Base-by-base conservation (phyloP, 257 asterid genomes). In the Lycium barbarum region DNA sequence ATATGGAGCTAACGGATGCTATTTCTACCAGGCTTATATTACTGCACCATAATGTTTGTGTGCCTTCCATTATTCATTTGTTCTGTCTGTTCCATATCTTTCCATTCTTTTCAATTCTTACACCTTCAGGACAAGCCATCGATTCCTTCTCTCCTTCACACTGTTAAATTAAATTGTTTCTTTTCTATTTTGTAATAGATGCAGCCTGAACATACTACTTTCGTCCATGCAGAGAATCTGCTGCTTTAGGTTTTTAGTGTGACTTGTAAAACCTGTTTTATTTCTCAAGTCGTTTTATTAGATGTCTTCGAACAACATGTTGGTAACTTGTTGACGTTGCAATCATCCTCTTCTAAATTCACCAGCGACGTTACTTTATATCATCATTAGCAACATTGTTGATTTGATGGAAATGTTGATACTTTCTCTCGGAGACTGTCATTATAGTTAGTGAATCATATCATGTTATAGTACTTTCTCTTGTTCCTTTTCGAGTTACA, bases 41-140 rank as follows among this genome's bases (percentile, higher is more conserved):
- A 53, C 15, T 53, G 65, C 82, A 78, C 82, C 82, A 33, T 53
- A 26, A 78, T 78, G 49, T 78, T 78, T 78, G 17, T 51, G 81
- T 53, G 65, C 65, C 65, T 53, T 74, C 47, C 65, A 8, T 78
- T 33, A 33, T 53, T 76, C 49, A 26, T 78, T 54, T 78, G 49
- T 78, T 76, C 49, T 53, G 33, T 78, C 1, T 58, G 59, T 76
- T 76, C 47, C 45, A 26, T 26, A 76, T 6, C 62, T 76, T 76
- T 76, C 63, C 62, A 26, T 76, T 76, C 15, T 26, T 76, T 76
- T 53, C 33, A 51, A 26, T 76, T 76, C 65, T 53, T 53, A 76
- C 63, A 76, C 82, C 61, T 76, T 76, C 82, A 22, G 26, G 63
- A 26, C 65, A 54, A 76, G 65, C 26, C 15, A 26, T 51, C 63